Base-by-base conservation (phyloP, 495 filamentous ascomycete genomes). In the Penicillium cinerascens region DNA sequence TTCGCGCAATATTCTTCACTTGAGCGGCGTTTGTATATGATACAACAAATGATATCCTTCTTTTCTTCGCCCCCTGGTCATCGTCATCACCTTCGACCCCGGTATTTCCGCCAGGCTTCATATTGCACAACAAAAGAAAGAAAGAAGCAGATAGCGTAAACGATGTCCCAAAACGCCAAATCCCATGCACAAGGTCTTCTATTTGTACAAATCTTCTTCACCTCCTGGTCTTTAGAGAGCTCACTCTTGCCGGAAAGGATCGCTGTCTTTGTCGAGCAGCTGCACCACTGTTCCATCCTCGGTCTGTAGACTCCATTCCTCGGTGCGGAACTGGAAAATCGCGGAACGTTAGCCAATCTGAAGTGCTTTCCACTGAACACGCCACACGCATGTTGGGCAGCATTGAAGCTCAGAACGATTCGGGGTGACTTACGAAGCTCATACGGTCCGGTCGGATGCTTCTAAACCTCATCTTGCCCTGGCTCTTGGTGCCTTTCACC, bases 401-500 rank as follows among this genome's bases (percentile, higher is more conserved):
- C 41, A 11, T 22, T 15, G 8, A 33, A 13, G 29, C 8, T 13
- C 29, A 10, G 11, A 33, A 15, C 10, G 11, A 11, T 33, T 22
- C n/a, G 15, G n/a, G n/a, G 26, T 18, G 75, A 81, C 83, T 72
- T 57, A 87, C 85, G 68, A 72, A 82, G 8, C 87, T 91, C 75
- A 82, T 78, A 56, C 91, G 80, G 45, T 82, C 80, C 51, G 78
- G 85, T 51, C 93, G 81, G 60, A 79, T 73, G 66, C 88, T 92
- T 65, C 75, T 80, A 72, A 98, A 96, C 59, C 82, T 78, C 85
- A 96, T 91, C 60, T 83, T 78, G 17, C 84, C 93, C 48, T 75
- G 68, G 22, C 66, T 69, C 59, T 81, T 87, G 2, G 84, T 92
- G 38, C 93, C 93, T 71, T 90, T 92, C 10, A 98, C 93, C 74